phyloP scores from a whole-genome alignment of 164 flowering plant genomes.

The Annona cherimola region DNA sequence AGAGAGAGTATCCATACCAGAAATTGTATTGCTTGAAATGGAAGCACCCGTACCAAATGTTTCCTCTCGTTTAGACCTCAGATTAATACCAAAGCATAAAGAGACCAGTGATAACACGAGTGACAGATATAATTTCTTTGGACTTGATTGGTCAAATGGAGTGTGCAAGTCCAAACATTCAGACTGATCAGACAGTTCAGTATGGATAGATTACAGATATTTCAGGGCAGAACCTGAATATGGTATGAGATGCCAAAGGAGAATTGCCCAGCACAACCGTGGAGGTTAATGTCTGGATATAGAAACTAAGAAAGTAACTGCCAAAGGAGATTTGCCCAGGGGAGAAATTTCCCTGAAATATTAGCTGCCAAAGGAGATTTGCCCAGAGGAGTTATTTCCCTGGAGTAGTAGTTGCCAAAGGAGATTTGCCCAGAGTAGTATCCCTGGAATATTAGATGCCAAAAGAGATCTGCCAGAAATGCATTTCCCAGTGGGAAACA shows the following conservation, averaged over 20 bases:
- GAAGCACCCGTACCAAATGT: constrained; percentile 5
- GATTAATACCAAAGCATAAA: neutral
- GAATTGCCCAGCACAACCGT: neutral
- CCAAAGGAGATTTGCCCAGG: constrained; percentile 29
- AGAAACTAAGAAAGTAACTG: neutral
- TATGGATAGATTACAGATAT: constrained; percentile 11
- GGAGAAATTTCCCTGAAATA: neutral
- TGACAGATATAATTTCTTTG: neutral
- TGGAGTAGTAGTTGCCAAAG: constrained; percentile 6
- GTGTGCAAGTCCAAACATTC: neutral
- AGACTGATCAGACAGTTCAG: constrained; percentile 4
- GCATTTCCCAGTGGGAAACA: neutral
- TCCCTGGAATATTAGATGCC: constrained; percentile 10
- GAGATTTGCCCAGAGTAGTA: constrained; percentile 10
- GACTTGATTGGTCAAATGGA: constrained; percentile 3
- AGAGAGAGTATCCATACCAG: constrained; percentile 10
- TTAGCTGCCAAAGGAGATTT: constrained; percentile 80
- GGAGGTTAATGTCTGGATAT: neutral
- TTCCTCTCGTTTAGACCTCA: constrained; percentile 5
- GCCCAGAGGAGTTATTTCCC: constrained; percentile 29
- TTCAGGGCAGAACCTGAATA: too few species aligned
- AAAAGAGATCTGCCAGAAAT: constrained; percentile 21
- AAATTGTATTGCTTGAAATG: neutral
- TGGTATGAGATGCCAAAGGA: neutral
- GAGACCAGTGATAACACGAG: neutral